Percentiles rank a stretch among this genome's conserved stretches.
Evolutionary conservation across 805 yeast species (phyloP).

Genomic region (Wickerhamomyces mucosus): DNA sequence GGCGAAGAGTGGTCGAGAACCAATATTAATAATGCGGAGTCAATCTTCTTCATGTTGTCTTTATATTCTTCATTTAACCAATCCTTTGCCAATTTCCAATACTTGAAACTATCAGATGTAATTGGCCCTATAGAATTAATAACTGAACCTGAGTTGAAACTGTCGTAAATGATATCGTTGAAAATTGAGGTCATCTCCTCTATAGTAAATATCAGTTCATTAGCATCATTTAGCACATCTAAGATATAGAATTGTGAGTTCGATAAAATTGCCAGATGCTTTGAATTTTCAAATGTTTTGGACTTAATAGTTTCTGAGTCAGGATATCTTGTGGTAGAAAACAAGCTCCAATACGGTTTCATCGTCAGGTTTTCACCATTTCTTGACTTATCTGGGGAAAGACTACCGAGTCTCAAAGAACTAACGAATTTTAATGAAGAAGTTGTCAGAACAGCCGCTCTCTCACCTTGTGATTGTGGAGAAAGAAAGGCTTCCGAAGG

Average conservation of each 20-base stretch:
- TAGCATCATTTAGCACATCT: conserved; percentile 63
- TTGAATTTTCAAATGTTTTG: conserved; percentile 55
- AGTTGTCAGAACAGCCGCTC: conserved; percentile 58
- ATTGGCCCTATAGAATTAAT: conserved; percentile 73
- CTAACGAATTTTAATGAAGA: conserved; percentile 60
- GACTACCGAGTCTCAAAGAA: conserved; percentile 41
- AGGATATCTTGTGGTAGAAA: conserved; percentile 60
- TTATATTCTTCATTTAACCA: conserved; percentile 30
- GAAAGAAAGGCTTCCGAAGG: conserved; percentile 44
- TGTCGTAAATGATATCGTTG: conserved; percentile 58
- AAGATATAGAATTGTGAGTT: conserved; percentile 84
- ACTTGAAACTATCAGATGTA: conserved; percentile 76
- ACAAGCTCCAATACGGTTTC: conserved; percentile 57
- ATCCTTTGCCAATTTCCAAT: conserved; percentile 72
- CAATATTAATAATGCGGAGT: conserved; percentile 70
- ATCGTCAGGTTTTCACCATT: conserved; percentile 47
- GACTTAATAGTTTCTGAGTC: conserved; percentile 56
- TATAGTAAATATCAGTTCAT: conserved; percentile 58
- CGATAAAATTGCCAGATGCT: conserved; percentile 67
- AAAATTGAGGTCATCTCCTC: conserved; percentile 59
- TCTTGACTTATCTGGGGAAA: conserved; percentile 52
- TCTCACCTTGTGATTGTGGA: conserved; percentile 56
- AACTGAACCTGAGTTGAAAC: conserved; percentile 50
- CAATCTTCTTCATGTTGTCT: conserved; percentile 38
- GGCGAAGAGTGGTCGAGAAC: conserved; percentile 72